Evolutionary conservation across 2,329 filamentous ascomycete genomes (phyloP).

Genomic region (Sclerotinia glacialis): DNA sequence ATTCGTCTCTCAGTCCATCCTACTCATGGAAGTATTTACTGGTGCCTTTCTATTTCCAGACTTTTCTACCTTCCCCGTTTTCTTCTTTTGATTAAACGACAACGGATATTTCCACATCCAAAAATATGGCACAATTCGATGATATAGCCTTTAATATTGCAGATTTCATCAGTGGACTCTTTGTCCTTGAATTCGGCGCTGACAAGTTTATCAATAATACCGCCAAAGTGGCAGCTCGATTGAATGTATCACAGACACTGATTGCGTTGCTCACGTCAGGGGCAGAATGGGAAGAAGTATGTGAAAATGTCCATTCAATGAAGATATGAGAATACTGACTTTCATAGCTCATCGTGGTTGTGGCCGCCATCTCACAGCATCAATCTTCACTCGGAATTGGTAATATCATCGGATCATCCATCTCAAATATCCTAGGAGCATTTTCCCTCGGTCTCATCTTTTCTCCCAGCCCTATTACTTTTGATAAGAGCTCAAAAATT

Average conservation of each 20-base stretch:
- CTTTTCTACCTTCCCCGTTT: background rate
- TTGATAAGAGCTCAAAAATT: conserved; percentile 49
- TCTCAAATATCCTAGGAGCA: conserved; percentile 55
- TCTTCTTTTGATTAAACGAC: background rate
- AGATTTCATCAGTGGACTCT: conserved; percentile 46
- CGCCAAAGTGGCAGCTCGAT: conserved; percentile 46
- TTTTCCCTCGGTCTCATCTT: conserved; percentile 53
- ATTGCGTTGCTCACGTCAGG: conserved; percentile 53
- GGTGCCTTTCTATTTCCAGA: background rate
- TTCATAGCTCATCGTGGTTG: conserved; percentile 47
- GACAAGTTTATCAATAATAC: conserved; percentile 54
- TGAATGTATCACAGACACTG: conserved; percentile 47
- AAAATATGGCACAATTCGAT: conserved; percentile 26
- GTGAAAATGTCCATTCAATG: background rate
- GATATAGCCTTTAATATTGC: conserved; percentile 42
- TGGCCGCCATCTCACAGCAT: conserved; percentile 47
- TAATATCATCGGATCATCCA: conserved; percentile 53
- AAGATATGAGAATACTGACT: conserved; percentile 1
- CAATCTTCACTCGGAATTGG: conserved; percentile 50
- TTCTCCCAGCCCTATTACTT: conserved; percentile 40
- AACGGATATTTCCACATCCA: background rate
- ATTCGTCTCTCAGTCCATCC: background rate
- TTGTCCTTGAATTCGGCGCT: conserved; percentile 51
- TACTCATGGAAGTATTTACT: background rate
- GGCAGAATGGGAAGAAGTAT: conserved; percentile 55